Base-by-base conservation (phyloP, 208 protist species). In the Leishmania arabica region DNA sequence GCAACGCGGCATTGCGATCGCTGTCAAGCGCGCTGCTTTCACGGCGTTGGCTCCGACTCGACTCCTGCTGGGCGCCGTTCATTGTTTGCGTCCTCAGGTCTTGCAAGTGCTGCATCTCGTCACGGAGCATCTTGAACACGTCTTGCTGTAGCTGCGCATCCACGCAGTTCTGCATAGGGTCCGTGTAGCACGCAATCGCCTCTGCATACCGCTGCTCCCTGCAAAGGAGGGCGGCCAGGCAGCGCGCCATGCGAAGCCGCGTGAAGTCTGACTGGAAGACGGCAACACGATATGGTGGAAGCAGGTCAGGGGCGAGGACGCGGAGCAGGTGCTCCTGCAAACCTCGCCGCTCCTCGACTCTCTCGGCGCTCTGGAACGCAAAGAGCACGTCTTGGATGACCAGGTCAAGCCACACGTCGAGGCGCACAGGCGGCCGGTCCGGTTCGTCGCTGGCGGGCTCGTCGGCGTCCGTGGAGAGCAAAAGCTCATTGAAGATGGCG, bases 101-200 rank as follows among this genome's bases (percentile, higher is more conserved):
- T 34, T 86, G 70, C 31, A 90, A 81, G n/a, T 78, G 77, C 58
- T 80, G 84, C 89, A 93, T 89, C 74, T 93, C 90, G 8, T 76
- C 75, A 21, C 84, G 69, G 54, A 97, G 78, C 71, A 95, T 82
- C 17, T 27, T 40, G 77, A 97, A 95, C 45, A 95, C 86, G 66
- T 87, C 88, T 53, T 85, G 79, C 11, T 85, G 75, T 45, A 97
- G 84, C 17, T 65, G 75, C 54, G 84, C 40, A 70, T 97, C 92
- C 2, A 84, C 51, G 15, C 64, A 37, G 62, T 90, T 89, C 75
- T 88, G 84, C 54, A 86, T 87, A 37, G 83, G 86, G 62, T 91
- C 83, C 45, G 93, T 77, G 86, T 90, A 95, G 78, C 87, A 90
- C 68, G 90, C 86, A 72, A 97, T 95, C 21, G 88, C 90, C 40